phyloP scores from a whole-genome alignment of 176 grass and related monocot genomes.

The Oryza officinalis region DNA sequence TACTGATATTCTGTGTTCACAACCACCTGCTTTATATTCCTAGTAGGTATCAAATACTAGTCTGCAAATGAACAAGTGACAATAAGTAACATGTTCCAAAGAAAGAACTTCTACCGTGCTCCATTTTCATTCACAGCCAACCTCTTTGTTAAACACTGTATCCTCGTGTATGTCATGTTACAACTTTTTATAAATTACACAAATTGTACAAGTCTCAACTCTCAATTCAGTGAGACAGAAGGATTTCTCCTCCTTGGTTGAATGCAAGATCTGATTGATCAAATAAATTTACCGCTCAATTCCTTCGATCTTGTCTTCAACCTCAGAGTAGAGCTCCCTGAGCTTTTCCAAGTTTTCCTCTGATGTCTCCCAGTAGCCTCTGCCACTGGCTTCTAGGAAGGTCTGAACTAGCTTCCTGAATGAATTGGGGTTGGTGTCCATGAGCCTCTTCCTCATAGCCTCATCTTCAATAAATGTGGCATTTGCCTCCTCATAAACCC shows the following conservation, averaged over 20 bases:
- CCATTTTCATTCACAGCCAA: conserved; percentile 31
- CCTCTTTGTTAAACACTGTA: conserved; percentile 45
- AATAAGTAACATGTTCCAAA: conserved; percentile 7
- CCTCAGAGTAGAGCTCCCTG: conserved; percentile 84
- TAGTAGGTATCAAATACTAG: neutral
- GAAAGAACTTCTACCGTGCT: conserved; percentile 29
- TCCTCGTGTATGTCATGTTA: conserved; percentile 37
- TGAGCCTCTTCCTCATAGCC: conserved; percentile 83
- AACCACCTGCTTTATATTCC: neutral
- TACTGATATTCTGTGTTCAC: conserved; percentile 16
- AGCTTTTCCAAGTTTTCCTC: conserved; percentile 93
- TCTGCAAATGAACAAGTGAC: conserved; percentile 12
- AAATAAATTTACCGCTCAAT: conserved; percentile 66
- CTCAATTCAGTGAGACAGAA: conserved; percentile 35
- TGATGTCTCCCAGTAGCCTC: conserved; percentile 98
- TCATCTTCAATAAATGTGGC: conserved; percentile 89
- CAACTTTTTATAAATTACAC: conserved; percentile 45
- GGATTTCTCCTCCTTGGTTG: conserved; percentile 12
- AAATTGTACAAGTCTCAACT: conserved; percentile 48
- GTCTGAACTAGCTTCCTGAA: conserved; percentile 96
- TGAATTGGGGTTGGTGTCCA: conserved; percentile 95
- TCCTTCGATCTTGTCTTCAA: conserved; percentile 98
- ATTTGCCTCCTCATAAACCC: conserved; percentile 99
- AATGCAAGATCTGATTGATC: conserved; percentile 10
- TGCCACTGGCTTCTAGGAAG: conserved; percentile 91